phyloP scores from a whole-genome alignment of 129 eudicot genomes.

The Kitagawia praeruptora region DNA sequence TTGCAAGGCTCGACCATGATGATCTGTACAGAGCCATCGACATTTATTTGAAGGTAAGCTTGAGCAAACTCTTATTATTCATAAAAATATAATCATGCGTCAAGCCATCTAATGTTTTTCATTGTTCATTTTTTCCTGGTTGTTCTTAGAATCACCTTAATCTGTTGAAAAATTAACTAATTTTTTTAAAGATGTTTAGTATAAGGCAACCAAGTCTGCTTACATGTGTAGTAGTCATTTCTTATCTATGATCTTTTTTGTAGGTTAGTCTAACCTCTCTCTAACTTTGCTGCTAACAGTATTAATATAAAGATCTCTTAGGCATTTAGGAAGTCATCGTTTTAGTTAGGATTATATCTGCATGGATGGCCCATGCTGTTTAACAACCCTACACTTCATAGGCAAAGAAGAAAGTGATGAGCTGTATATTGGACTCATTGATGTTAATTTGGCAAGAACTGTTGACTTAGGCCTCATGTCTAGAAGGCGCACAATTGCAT shows the following conservation, averaged over 20 bases:
- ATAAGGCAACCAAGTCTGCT: not conserved
- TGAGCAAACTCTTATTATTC: not conserved
- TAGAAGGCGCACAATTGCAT: not conserved
- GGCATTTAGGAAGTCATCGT: not conserved
- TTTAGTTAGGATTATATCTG: not conserved
- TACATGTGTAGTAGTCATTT: not conserved
- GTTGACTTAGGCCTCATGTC: not conserved
- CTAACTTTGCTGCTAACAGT: not conserved
- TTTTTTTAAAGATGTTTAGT: no score
- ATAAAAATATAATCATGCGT: not conserved
- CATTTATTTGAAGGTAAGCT: slow-evolving; percentile 63
- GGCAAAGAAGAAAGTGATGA: not conserved
- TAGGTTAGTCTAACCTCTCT: not conserved
- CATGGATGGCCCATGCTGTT: not conserved
- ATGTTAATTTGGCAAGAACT: not conserved
- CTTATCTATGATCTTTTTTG: not conserved
- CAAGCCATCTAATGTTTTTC: not conserved
- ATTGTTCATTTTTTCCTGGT: not conserved
- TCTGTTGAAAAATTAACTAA: not conserved
- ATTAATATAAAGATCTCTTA: not conserved
- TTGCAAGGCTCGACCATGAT: slow-evolving; percentile 82
- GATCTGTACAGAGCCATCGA: slow-evolving; percentile 83
- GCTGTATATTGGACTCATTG: not conserved
- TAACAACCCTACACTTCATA: not conserved
- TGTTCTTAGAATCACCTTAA: not conserved